These are phyloP conservation scores for Saccharomycopsis schoenii DNA, from an alignment of 805 yeast species.

Conservation along the genomic window DNA sequence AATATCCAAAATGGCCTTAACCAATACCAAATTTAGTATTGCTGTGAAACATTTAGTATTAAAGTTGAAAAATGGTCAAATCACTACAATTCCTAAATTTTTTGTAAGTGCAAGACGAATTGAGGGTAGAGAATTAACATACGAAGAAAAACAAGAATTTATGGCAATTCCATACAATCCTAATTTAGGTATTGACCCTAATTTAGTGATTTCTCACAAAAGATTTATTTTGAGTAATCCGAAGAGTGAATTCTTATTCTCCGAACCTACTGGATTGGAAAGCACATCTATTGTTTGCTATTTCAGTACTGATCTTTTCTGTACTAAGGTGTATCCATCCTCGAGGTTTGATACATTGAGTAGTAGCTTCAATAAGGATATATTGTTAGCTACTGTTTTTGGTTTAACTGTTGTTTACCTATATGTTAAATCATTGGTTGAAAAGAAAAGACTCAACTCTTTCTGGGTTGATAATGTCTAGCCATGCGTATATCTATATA, in stretches of 20 bases:
- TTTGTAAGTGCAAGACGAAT: constrained; percentile 47
- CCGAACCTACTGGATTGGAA: constrained; percentile 62
- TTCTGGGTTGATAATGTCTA: constrained; percentile 32
- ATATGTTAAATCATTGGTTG: constrained; percentile 48
- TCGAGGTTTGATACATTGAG: constrained; percentile 71
- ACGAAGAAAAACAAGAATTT: constrained; percentile 47
- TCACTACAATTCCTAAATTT: constrained; percentile 61
- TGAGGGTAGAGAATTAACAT: constrained; percentile 40
- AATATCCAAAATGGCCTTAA: constrained; percentile 41
- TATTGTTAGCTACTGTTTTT: constrained; percentile 50
- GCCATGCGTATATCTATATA: neutral
- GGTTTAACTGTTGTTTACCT: constrained; percentile 38
- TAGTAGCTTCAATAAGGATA: constrained; percentile 54
- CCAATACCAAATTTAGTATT: constrained; percentile 56
- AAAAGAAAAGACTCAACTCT: constrained; percentile 40
- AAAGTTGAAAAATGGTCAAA: constrained; percentile 48
- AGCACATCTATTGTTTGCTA: constrained; percentile 68
- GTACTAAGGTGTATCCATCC: constrained; percentile 72
- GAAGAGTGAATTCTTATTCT: constrained; percentile 27
- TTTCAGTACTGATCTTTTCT: constrained; percentile 62
- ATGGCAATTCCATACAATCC: constrained; percentile 59
- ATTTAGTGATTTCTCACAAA: constrained; percentile 40
- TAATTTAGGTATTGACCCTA: constrained; percentile 37
- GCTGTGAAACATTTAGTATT: constrained; percentile 56
- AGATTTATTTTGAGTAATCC: constrained; percentile 27